phyloP scores from a whole-genome alignment of 2,329 filamentous ascomycete genomes.

The Pseudocercospora fuligena region DNA sequence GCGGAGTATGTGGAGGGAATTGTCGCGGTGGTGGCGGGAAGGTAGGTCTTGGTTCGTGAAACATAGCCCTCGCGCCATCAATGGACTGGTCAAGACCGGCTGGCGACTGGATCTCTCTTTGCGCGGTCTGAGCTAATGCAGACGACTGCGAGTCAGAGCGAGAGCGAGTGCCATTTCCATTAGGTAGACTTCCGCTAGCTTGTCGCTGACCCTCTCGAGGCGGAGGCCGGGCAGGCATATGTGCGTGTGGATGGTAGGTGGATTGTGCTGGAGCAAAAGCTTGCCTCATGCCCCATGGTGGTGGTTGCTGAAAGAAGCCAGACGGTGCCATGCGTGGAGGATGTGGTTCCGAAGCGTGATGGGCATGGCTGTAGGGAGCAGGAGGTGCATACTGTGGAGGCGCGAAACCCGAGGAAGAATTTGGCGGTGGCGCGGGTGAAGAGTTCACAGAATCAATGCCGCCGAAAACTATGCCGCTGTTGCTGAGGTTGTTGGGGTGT shows the following conservation, averaged over 20 bases:
- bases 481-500: conserved; percentile 34
- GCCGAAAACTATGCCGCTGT: conserved; percentile 45
- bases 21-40: conserved; percentile 16
- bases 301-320: conserved; percentile 16
- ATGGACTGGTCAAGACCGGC: conserved; percentile 21
- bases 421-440: conserved; percentile 43
- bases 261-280: conserved; percentile 24
- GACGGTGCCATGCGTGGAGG: conserved; percentile 19
- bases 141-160: conserved; percentile 36
- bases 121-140: conserved; percentile 16
- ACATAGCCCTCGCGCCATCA: conserved; percentile 20
- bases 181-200: conserved; percentile 21
- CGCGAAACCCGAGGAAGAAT: conserved; percentile 29
- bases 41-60: conserved; percentile 18
- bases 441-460: conserved; percentile 44
- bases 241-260: conserved; percentile 23
- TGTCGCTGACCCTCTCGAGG: conserved; percentile 33
- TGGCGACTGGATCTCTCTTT: conserved; percentile 32
- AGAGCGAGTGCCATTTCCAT: conserved; percentile 29
- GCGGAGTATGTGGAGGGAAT: conserved; percentile 25
- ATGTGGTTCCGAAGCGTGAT: conserved; percentile 36
- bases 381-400: conserved; percentile 26
- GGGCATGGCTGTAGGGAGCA: conserved; percentile 31
- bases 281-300: conserved; percentile 26
- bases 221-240: conserved; percentile 34